A percentile compares a stretch with the other conserved stretches of the same genome.
Evolutionary conservation across 2,329 filamentous ascomycete species (phyloP).

Genomic region (Fusarium algeriense): DNA sequence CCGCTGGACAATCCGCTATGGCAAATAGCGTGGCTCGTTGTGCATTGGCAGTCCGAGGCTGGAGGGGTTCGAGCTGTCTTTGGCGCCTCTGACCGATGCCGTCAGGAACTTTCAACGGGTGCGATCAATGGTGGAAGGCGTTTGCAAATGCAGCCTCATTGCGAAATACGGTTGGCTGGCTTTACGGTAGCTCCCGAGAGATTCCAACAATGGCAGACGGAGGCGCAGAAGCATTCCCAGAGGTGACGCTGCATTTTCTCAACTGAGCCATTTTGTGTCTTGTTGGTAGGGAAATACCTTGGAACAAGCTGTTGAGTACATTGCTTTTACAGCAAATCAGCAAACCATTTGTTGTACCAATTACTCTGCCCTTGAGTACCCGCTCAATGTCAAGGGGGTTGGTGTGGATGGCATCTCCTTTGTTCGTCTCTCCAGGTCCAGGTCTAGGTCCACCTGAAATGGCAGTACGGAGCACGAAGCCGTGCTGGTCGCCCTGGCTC

Average conservation of each 20-base stretch:
- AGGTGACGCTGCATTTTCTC: constrained; percentile 13
- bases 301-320: constrained; percentile 19
- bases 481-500: constrained; percentile 15
- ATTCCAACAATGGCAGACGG: constrained; percentile 6
- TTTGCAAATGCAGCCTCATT: constrained; percentile 23
- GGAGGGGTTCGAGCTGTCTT: constrained; percentile 21
- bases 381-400: constrained; percentile 19
- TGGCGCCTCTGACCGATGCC: constrained; percentile 31
- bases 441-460: constrained; percentile 32
- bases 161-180: constrained; percentile 18
- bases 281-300: constrained; percentile 34
- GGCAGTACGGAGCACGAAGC: constrained; percentile 28
- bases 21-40: constrained; percentile 23
- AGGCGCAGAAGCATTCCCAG: constrained; percentile 29
- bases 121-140: constrained; percentile 22
- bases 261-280: constrained; percentile 34
- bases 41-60: constrained; percentile 15
- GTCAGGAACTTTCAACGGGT: constrained; percentile 25
- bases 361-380: constrained; percentile 28
- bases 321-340: not conserved
- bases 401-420: constrained; percentile 34
- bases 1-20: constrained; percentile 27
- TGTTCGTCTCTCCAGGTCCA: constrained; percentile 28
- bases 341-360: constrained; percentile 25
- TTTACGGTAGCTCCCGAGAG: constrained; percentile 9